phyloP scores from a whole-genome alignment of 331 rosid species.

The Erythrophleum ivorense region DNA sequence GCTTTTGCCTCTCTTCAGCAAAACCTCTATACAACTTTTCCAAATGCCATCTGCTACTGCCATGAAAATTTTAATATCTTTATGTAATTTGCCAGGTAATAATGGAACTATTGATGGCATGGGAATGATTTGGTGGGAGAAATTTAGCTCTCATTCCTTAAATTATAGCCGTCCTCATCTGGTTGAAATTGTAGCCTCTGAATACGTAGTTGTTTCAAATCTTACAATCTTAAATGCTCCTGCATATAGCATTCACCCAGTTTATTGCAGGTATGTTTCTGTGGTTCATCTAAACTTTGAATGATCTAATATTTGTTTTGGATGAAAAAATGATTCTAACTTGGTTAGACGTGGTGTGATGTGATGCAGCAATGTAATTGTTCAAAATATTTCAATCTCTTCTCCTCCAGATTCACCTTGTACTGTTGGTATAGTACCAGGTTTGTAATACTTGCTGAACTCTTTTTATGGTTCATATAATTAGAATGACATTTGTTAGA shows the following conservation, averaged over 20 bases:
- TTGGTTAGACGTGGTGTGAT: constrained; percentile 29
- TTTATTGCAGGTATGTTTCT: constrained; percentile 80
- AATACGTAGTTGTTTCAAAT: constrained; percentile 78
- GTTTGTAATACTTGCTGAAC: constrained; percentile 49
- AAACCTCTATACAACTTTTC: neutral
- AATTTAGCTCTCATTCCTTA: constrained; percentile 66
- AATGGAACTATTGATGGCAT: constrained; percentile 87
- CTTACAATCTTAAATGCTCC: constrained; percentile 89
- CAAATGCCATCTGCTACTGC: neutral
- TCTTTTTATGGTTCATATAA: neutral
- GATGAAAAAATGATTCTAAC: constrained; percentile 17
- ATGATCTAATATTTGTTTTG: constrained; percentile 1
- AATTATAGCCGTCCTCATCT: constrained; percentile 93
- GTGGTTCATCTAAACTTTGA: constrained; percentile 29
- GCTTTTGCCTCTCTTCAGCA: neutral
- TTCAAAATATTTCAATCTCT: constrained; percentile 77
- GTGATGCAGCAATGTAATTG: constrained; percentile 73
- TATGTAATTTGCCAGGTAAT: constrained; percentile 60
- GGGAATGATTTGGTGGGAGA: constrained; percentile 97
- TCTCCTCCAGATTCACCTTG: constrained; percentile 82
- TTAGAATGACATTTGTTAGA: constrained; percentile 5
- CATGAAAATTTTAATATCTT: constrained; percentile 26
- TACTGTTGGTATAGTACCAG: constrained; percentile 92
- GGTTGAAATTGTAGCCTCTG: constrained; percentile 71
- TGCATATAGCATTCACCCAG: constrained; percentile 88